phyloP scores from a whole-genome alignment of 2,329 filamentous ascomycete genomes.

The Alternaria arbusti region DNA sequence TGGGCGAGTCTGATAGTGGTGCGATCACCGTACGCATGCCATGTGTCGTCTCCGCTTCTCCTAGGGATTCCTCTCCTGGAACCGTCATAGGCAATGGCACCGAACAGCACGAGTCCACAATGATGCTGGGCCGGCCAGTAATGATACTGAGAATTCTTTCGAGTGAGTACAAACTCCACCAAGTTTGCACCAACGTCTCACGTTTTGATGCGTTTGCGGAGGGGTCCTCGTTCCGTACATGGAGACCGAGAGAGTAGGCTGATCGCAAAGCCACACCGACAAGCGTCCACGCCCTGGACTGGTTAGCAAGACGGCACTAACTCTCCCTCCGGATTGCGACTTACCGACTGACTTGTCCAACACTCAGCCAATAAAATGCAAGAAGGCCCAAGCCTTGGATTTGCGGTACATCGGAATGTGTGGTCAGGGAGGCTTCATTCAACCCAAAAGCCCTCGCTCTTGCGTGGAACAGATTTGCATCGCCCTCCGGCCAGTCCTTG shows the following conservation, averaged over 20 bases:
- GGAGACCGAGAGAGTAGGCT: slow-evolving; percentile 48
- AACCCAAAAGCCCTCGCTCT: slow-evolving; percentile 46
- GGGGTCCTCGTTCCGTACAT: slow-evolving; percentile 47
- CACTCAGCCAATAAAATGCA: slow-evolving; percentile 50
- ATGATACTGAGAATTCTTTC: slow-evolving; percentile 49
- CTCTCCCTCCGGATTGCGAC: slow-evolving; percentile 1
- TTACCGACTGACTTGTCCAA: slow-evolving; percentile 52
- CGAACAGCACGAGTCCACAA: slow-evolving; percentile 45
- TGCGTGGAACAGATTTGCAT: slow-evolving; percentile 49
- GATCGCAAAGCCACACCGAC: slow-evolving; percentile 48
- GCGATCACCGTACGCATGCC: slow-evolving; percentile 9
- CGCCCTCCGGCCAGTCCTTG: slow-evolving; percentile 33
- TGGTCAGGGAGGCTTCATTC: slow-evolving; percentile 33
- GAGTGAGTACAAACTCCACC: slow-evolving; percentile 51
- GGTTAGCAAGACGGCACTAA: slow-evolving; percentile 5
- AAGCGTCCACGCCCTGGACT: slow-evolving; percentile 47
- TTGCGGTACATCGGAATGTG: slow-evolving; percentile 47
- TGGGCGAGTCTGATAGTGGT: neutral
- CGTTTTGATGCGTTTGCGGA: slow-evolving; percentile 35
- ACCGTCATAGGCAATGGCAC: slow-evolving; percentile 41
- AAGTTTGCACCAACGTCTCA: slow-evolving; percentile 48
- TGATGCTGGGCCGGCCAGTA: slow-evolving; percentile 50
- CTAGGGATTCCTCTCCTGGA: slow-evolving; percentile 26
- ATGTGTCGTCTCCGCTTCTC: slow-evolving; percentile 13
- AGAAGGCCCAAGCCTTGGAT: slow-evolving; percentile 49